phyloP scores from a whole-genome alignment of 2,329 filamentous ascomycete species.

The Aspergillus sp. region DNA sequence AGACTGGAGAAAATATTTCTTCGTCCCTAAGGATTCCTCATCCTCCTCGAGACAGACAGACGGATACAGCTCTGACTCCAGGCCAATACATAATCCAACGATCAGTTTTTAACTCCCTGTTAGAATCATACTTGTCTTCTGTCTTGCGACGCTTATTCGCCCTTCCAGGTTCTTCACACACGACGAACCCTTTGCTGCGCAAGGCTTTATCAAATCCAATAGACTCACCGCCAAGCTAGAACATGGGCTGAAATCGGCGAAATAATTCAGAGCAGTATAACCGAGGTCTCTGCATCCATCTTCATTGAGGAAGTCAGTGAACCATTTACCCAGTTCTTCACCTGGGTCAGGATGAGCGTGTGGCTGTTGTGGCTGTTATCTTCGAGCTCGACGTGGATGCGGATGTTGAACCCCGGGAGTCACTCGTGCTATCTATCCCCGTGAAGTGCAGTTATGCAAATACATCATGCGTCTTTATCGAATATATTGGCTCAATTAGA shows the following conservation, averaged over 20 bases:
- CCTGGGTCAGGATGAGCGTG: background rate
- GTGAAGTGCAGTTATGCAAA: too few relatives aligned
- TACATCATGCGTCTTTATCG: too few relatives aligned
- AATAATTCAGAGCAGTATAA: background rate
- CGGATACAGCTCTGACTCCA: background rate
- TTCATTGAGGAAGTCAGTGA: background rate
- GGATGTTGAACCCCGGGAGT: background rate
- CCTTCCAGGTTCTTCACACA: background rate
- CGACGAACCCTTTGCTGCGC: background rate
- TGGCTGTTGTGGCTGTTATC: background rate
- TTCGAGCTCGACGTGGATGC: background rate
- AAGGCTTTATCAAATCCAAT: background rate
- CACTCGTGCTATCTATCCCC: too few relatives aligned
- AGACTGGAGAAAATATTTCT: too few relatives aligned
- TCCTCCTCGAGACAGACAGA: background rate
- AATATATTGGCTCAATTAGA: too few relatives aligned
- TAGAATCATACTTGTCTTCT: too few relatives aligned
- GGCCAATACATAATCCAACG: background rate
- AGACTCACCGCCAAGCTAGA: background rate
- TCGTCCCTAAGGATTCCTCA: too few relatives aligned
- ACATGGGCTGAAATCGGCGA: background rate
- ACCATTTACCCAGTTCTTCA: background rate
- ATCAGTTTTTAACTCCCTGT: background rate
- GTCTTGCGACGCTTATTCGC: background rate
- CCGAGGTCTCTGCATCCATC: background rate